phyloP scores from a whole-genome alignment of 116 monocot genomes.

The Posidonia oceanica region DNA sequence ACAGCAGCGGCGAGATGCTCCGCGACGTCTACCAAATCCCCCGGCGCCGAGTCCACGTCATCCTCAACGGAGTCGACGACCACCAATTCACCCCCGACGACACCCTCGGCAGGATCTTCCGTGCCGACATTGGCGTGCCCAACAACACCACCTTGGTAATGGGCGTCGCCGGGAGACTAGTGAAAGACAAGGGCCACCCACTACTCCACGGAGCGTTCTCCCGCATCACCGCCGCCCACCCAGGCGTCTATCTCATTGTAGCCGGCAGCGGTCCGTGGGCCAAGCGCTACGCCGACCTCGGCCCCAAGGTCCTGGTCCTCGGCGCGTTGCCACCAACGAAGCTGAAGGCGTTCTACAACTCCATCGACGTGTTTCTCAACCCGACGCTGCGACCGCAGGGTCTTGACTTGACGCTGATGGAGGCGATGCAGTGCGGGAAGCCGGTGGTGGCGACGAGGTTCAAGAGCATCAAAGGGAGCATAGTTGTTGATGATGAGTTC shows the following conservation, averaged over 20 bases:
- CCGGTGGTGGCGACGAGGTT: conserved; percentile 79
- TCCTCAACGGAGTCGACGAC: conserved; percentile 89
- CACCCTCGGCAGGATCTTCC: conserved; percentile 31
- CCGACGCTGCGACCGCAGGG: conserved; percentile 95
- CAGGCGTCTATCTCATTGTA: conserved; percentile 52
- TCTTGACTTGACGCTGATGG: conserved; percentile 88
- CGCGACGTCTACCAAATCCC: conserved; percentile 94
- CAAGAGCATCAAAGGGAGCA: conserved; percentile 82
- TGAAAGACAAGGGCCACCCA: conserved; percentile 93
- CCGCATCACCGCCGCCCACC: conserved; percentile 22
- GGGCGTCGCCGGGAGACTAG: conserved; percentile 84
- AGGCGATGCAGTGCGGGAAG: conserved; percentile 96
- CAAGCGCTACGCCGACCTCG: conserved; percentile 49
- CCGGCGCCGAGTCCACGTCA: conserved; percentile 60
- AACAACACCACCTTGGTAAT: conserved; percentile 40
- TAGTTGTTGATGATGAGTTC: conserved; percentile 73
- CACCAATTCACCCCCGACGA: conserved; percentile 49
- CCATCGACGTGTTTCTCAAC: conserved; percentile 87
- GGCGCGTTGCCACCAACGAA: conserved; percentile 52
- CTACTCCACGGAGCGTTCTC: conserved; percentile 70
- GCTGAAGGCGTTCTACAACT: conserved; percentile 85
- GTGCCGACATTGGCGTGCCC: conserved; percentile 48
- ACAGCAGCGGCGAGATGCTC: conserved; percentile 79
- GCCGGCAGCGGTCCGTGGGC: conserved; percentile 92
- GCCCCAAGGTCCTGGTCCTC: conserved; percentile 34